Conservation (phyloP, 2,329 filamentous ascomycete species). For the Coniochaeta hoffmannii region DNA sequence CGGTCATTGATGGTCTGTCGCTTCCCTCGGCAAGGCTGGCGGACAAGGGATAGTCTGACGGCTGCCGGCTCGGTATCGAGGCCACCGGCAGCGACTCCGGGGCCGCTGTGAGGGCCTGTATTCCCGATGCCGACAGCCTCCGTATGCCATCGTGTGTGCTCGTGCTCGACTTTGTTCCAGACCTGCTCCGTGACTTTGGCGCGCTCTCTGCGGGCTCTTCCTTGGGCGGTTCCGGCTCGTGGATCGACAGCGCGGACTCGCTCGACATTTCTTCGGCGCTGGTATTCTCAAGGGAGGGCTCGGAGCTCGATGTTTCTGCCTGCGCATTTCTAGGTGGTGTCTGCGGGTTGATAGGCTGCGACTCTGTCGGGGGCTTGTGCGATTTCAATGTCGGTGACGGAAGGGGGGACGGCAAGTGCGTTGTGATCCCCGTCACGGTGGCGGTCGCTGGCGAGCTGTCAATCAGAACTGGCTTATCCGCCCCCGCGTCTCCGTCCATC, state of each 20-base stretch:
- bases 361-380: not conserved
- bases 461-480: not conserved
- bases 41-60: constrained; percentile 26
- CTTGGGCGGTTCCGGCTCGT: not conserved
- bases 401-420: constrained; percentile 1
- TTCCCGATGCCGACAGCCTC: constrained; percentile 50
- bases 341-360: not conserved
- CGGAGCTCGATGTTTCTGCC: constrained; percentile 11
- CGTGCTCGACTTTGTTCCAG: constrained; percentile 20
- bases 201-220: not conserved
- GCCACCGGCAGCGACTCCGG: constrained; percentile 53
- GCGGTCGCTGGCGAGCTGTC: not conserved
- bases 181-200: constrained; percentile 15
- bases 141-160: constrained; percentile 36
- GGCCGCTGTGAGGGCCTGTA: constrained; percentile 48
- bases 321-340: not conserved
- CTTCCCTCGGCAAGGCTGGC: constrained; percentile 27
- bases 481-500: not conserved
- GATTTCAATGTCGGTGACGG: not conserved
- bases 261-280: constrained; percentile 9
- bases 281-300: constrained; percentile 15
- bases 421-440: not conserved
- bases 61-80: constrained; percentile 28
- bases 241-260: constrained; percentile 1
- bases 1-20: constrained; percentile 22